Evolutionary conservation across 108 stramenopile species (phyloP).

Genomic region (Phaeodactylum tricornutum): DNA sequence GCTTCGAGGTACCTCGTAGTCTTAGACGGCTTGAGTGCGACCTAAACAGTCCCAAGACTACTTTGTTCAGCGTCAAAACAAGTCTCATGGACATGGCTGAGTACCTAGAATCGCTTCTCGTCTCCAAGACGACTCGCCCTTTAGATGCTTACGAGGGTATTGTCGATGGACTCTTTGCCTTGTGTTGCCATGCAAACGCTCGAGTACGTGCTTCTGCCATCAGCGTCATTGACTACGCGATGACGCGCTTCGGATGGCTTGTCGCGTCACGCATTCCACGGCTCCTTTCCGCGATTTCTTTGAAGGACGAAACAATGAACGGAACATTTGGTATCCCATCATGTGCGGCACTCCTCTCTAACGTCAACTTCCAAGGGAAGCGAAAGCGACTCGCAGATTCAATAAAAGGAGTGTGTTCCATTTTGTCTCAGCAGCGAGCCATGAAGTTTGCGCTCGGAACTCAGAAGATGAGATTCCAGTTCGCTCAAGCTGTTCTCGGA

Average conservation of each 20-base stretch:
- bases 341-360: slow-evolving; percentile 33
- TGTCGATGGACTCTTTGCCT: slow-evolving; percentile 68
- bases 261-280: slow-evolving; percentile 41
- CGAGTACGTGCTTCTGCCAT: slow-evolving; percentile 70
- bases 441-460: slow-evolving; percentile 43
- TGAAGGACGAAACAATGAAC: slow-evolving; percentile 47
- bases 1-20: slow-evolving; percentile 68
- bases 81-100: slow-evolving; percentile 9
- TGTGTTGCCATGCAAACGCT: slow-evolving; percentile 78
- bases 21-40: slow-evolving; percentile 24
- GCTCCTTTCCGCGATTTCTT: slow-evolving; percentile 44
- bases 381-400: slow-evolving; percentile 73
- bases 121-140: slow-evolving; percentile 5
- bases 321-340: slow-evolving; percentile 66
- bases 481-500: slow-evolving; percentile 54
- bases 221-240: slow-evolving; percentile 62
- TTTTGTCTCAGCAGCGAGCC: slow-evolving; percentile 44
- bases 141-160: slow-evolving; percentile 65
- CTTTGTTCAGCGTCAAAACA: slow-evolving; percentile 19
- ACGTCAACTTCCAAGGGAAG: slow-evolving; percentile 62
- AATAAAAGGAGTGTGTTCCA: slow-evolving; percentile 71
- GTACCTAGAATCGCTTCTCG: slow-evolving; percentile 4
- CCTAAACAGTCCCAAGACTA: slow-evolving; percentile 15
- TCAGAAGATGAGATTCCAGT: slow-evolving; percentile 36
- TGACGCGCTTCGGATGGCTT: slow-evolving; percentile 79